Evolutionary conservation across 129 eudicot species (phyloP).

Genomic region (carrot (Daucus carota)): DH1_v3.0 NC_030382.2:33058001-33058500

Average conservation of each 20-base stretch:
- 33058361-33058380: slow-evolving; percentile 95
- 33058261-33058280: neutral
- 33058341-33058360: slow-evolving; percentile 95
- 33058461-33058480: slow-evolving; percentile 82
- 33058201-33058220: neutral
- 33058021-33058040: too few relatives aligned
- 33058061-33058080: neutral
- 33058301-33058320: neutral
- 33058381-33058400: slow-evolving; percentile 86
- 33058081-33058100: neutral
- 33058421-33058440: slow-evolving; percentile 69
- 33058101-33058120: neutral
- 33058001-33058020: neutral
- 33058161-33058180: neutral
- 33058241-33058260: neutral
- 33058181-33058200: neutral
- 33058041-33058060: neutral
- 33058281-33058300: neutral
- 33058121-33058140: neutral
- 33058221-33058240: neutral
- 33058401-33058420: slow-evolving; percentile 98
- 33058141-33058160: neutral
- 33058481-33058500: slow-evolving; percentile 80
- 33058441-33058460: slow-evolving; percentile 85
- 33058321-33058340: neutral